Percentiles rank a stretch among this genome's conserved stretches.
phyloP scores from a whole-genome alignment of 805 yeast genomes.

The Candida maesae region DNA sequence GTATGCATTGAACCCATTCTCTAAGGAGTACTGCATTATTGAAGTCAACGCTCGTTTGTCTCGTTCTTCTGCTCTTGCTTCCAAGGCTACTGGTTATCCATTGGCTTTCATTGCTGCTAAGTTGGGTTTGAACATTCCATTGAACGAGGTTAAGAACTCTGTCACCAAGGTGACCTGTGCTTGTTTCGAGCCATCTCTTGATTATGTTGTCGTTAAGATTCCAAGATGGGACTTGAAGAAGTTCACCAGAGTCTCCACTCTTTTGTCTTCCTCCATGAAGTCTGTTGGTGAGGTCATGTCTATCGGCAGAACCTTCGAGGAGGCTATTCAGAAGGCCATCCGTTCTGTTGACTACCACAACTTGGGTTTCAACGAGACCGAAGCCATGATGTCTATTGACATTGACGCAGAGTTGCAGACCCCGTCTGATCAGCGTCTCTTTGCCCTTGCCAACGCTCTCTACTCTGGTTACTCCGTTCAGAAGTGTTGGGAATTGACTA shows the following conservation, averaged over 20 bases:
- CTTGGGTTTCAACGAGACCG: constrained; percentile 74
- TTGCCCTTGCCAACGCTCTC: constrained; percentile 97
- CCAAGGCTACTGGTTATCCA: constrained; percentile 98
- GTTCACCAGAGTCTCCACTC: constrained; percentile 92
- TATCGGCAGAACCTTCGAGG: constrained; percentile 96
- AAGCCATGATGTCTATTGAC: constrained; percentile 85
- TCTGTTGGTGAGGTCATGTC: constrained; percentile 99
- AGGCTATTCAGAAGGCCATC: constrained; percentile 94
- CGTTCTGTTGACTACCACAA: constrained; percentile 96
- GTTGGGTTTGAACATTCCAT: constrained; percentile 89
- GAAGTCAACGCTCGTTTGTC: constrained; percentile 97
- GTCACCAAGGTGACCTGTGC: constrained; percentile 96
- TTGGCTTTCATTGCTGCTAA: constrained; percentile 98
- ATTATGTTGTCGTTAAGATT: constrained; percentile 93
- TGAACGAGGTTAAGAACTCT: constrained; percentile 93
- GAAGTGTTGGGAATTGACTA: constrained; percentile 83
- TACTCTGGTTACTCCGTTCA: constrained; percentile 89
- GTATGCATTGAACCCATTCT: constrained; percentile 93
- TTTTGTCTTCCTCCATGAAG: constrained; percentile 94
- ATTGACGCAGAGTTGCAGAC: constrained; percentile 75
- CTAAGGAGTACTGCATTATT: constrained; percentile 91
- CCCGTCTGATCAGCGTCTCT: constrained; percentile 96
- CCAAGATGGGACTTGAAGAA: constrained; percentile 98
- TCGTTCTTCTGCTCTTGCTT: constrained; percentile 95
- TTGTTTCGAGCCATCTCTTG: constrained; percentile 94